phyloP scores from a whole-genome alignment of 2,329 filamentous ascomycete genomes.

The Penicillium sp. region DNA sequence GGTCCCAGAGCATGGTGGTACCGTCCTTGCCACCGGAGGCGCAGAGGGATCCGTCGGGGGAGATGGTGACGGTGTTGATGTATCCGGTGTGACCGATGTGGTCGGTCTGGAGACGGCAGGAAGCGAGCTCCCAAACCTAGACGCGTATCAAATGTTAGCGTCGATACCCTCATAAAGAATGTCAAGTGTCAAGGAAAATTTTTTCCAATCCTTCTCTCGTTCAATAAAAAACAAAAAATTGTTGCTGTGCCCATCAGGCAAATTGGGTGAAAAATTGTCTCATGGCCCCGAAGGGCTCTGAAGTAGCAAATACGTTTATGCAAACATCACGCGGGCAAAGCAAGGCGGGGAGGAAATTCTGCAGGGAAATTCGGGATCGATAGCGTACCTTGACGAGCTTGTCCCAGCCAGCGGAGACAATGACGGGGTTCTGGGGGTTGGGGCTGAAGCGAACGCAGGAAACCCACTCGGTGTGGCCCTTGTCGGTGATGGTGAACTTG shows the following conservation, averaged over 20 bases:
- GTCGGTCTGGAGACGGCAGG: constrained; percentile 99
- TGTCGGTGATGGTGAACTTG: constrained; percentile 99
- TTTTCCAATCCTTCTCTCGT: constrained; percentile 18
- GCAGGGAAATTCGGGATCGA: constrained; percentile 11
- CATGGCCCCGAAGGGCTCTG: constrained; percentile 92
- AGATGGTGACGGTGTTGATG: constrained; percentile 99
- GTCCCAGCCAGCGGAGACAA: constrained; percentile 98
- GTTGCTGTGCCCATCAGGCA: constrained; percentile 42
- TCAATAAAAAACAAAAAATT: constrained; percentile 19
- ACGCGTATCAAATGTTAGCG: constrained; percentile 24
- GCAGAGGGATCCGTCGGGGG: constrained; percentile 97
- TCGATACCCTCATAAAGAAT: constrained; percentile 8
- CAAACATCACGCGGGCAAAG: constrained; percentile 78
- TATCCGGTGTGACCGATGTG: constrained; percentile 99
- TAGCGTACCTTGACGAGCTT: constrained; percentile 98
- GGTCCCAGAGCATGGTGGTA: constrained; percentile 99
- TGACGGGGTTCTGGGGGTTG: constrained; percentile 99
- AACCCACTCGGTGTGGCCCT: constrained; percentile 99
- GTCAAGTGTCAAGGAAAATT: constrained; percentile 9
- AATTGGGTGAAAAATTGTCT: constrained; percentile 88
- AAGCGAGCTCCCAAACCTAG: constrained; percentile 98
- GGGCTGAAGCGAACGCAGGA: constrained; percentile 99
- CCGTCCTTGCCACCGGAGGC: constrained; percentile 99
- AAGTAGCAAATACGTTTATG: constrained; percentile 99
- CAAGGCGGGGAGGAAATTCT: constrained; percentile 19